Evolutionary conservation across 495 filamentous ascomycete genomes (phyloP), one percentile per base, ranked within the genome.

Genomic region (Lophium mytilinum): DNA sequence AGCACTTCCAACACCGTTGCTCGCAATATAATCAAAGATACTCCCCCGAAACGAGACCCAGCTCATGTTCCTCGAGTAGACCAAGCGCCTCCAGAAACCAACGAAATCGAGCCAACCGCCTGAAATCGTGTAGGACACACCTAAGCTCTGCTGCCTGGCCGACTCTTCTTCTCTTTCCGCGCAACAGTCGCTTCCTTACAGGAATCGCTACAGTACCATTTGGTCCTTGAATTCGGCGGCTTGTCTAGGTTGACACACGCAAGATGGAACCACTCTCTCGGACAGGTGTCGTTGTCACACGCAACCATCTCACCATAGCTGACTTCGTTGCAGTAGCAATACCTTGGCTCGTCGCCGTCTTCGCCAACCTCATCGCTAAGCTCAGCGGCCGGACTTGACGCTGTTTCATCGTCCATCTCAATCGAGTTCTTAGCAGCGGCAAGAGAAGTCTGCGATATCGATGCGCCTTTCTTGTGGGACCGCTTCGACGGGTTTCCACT

Each of bases 271-370:
- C 93, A 98, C 73, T 97, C 92, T 59, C 82, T 79, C 58, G 84
- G 80, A 73, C 93, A 98, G 24, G 78, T 79, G 50, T 92, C 87
- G 43, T 85, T 88, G 66, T 98, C 93, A 62, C 93, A 98, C n/a
- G 86, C 93, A 14, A 98, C 88, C 93, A 98, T 98, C 72, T 95
- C 88, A 18, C 93, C 93, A 66, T 95, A 98, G 65, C 87, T 93
- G 35, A 96, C 83, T 57, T 85, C 81, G 61, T 96, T 88, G 69
- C 93, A 98, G 71, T 90, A 89, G 71, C 93, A 98, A 71, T 96
- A 98, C 45, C 83, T 76, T 11, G 87, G 88, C 68, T 96, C 93
- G 53, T 89, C 83, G 12, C 80, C 85, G 51, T 90, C 90, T 12
- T 81, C 81, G 54, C 79, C 80, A 1, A 73, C 73, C 30, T 79